Evolutionary conservation across 805 yeast genomes (phyloP).

Genomic region (Yamadazyma kitorensis): DNA sequence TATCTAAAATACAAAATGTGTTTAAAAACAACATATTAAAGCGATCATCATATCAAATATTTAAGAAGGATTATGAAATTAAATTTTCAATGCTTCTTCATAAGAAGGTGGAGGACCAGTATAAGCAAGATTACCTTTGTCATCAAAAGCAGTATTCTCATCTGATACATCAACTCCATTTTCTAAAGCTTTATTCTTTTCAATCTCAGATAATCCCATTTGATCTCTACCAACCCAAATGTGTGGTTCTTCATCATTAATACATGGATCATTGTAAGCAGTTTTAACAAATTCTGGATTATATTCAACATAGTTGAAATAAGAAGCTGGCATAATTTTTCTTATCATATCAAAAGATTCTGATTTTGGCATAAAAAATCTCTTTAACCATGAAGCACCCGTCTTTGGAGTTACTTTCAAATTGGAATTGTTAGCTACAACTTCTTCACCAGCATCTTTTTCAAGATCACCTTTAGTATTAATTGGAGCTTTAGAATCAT

Average conservation of each 20-base stretch:
- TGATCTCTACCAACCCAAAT: slow-evolving; percentile 72
- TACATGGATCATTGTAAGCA: slow-evolving; percentile 57
- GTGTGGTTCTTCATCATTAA: slow-evolving; percentile 54
- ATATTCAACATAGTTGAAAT: slow-evolving; percentile 40
- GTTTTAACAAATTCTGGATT: slow-evolving; percentile 37
- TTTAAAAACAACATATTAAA: too few relatives aligned
- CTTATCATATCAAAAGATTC: slow-evolving; percentile 48
- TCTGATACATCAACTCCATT: slow-evolving; percentile 54
- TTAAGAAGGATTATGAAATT: too few relatives aligned
- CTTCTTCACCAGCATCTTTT: background rate
- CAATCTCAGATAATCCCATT: slow-evolving; percentile 61
- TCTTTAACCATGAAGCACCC: slow-evolving; percentile 28
- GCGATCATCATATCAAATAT: too few relatives aligned
- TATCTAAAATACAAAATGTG: too few relatives aligned
- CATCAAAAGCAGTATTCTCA: slow-evolving; percentile 55
- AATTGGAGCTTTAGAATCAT: slow-evolving; percentile 22
- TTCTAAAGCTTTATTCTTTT: slow-evolving; percentile 55
- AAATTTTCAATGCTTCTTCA: slow-evolving; percentile 46
- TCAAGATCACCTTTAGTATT: slow-evolving; percentile 10
- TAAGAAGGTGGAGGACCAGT: slow-evolving; percentile 72
- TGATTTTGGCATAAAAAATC: slow-evolving; percentile 47
- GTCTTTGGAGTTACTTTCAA: slow-evolving; percentile 14
- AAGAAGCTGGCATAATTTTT: slow-evolving; percentile 39
- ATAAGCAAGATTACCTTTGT: slow-evolving; percentile 51
- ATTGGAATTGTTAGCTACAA: background rate